Conservation (phyloP, 1,284 basidiomycete genomes). For the Phlebopus sp. region DNA sequence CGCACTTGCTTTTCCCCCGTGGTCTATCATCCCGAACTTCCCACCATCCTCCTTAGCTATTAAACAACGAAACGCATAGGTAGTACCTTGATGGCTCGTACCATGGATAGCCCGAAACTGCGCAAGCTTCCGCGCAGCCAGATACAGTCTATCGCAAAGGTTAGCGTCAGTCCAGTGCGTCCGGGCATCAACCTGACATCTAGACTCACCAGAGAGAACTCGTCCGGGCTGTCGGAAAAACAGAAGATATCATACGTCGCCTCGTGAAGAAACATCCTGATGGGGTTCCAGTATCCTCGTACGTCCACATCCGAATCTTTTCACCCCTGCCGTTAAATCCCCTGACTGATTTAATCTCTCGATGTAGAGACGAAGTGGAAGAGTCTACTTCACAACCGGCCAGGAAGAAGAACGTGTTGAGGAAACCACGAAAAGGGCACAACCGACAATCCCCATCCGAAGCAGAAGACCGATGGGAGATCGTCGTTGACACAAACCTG, state of each 20-base stretch:
- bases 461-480: not conserved
- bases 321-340: too few species aligned
- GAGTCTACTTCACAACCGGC: slow-evolving; percentile 2
- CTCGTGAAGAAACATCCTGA: slow-evolving; percentile 25
- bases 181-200: not conserved
- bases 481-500: not conserved
- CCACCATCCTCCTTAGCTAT: too few species aligned
- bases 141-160: slow-evolving; percentile 30
- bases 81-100: slow-evolving; percentile 2
- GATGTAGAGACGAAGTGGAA: slow-evolving; percentile 8
- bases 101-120: slow-evolving; percentile 19
- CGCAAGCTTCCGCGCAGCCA: slow-evolving; percentile 18
- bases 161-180: not conserved
- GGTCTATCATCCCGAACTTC: too few species aligned
- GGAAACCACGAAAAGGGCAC: not conserved
- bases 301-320: not conserved
- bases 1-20: too few species aligned
- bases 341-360: not conserved
- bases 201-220: slow-evolving; percentile 20
- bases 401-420: not conserved
- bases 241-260: slow-evolving; percentile 26
- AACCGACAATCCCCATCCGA: not conserved
- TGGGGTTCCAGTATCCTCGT: slow-evolving; percentile 22
- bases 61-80: too few species aligned
- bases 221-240: slow-evolving; percentile 25